Evolutionary conservation across 108 stramenopile species (phyloP), one percentile per base, ranked within the genome.

Genomic region (Thalassiosira profunda): DNA sequence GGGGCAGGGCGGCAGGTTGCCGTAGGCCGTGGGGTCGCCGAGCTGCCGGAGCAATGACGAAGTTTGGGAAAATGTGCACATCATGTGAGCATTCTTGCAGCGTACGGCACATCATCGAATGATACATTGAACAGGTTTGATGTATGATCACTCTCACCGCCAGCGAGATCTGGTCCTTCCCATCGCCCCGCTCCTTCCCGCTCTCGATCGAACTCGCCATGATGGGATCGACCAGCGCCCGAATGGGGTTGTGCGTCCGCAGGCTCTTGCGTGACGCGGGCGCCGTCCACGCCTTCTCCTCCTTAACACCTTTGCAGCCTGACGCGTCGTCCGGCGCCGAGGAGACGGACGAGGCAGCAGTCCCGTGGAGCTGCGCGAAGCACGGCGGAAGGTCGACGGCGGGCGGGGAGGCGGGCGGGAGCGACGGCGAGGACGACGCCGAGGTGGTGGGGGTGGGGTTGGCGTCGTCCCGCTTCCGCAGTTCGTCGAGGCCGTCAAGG

Each of bases 211-310:
- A 74, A 26, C 51, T 63, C 5, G 86, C 66, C 42, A 91, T 64
- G 47, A 96, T 81, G 12, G 88, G 85, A 76, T 95, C 92, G 11
- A 98, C 87, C 48, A 95, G 89, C 18, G 84, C 76, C 11, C 93
- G 88, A 42, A 98, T 88, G 10, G 92, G 93, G 77, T 98, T 95
- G 48, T 57, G 62, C 3, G 92, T 93, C 5, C 91, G 82, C 24
- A 67, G 76, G 23, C 90, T 77, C 75, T 82, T 86, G 18, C 41
- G 56, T 3, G 94, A 91, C 3, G 89, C 82, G 4, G 86, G 85
- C 34, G 57, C 67, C 17, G 51, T 31, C n/a, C n/a, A n/a, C n/a
- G n/a, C n/a, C n/a, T n/a, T n/a, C n/a, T n/a, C n/a, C n/a, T n/a
- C n/a, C n/a, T n/a, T n/a, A n/a, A n/a, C n/a, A n/a, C n/a, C n/a